Evolutionary conservation across 176 grass and related monocot genomes (phyloP).

Genomic region (Pontederia paniculata): DNA sequence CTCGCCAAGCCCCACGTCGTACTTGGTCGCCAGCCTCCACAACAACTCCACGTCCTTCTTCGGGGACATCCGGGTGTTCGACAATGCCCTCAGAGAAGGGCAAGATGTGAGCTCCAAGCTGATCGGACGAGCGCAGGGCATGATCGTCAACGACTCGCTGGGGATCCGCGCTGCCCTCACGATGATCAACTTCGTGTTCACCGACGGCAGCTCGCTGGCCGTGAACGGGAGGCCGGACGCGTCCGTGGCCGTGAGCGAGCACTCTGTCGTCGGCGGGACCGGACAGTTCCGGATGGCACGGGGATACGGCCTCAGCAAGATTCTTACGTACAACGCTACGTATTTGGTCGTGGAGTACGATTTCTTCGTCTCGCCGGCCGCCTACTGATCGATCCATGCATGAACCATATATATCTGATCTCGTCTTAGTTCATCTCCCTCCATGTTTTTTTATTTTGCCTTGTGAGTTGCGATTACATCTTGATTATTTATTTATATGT

Average conservation of each 20-base stretch:
- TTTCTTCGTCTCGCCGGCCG: constrained; percentile 9
- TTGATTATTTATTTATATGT: no score
- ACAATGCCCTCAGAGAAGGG: no score
- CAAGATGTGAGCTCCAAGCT: no score
- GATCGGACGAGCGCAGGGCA: constrained; percentile 15
- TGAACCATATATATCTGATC: no score
- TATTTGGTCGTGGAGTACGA: constrained; percentile 18
- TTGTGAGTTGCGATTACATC: no score
- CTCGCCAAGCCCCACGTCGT: constrained; percentile 13
- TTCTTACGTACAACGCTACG: not conserved
- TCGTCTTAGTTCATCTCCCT: no score
- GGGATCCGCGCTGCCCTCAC: constrained; percentile 5
- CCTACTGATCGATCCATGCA: no score
- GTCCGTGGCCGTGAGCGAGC: constrained; percentile 15
- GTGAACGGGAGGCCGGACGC: constrained; percentile 8
- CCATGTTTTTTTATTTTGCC: no score
- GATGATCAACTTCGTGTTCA: constrained; percentile 11
- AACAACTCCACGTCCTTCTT: no score
- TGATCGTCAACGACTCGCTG: constrained; percentile 4
- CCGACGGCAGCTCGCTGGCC: constrained; percentile 17
- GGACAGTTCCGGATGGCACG: constrained; percentile 25
- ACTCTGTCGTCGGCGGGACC: constrained; percentile 21
- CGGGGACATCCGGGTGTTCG: not conserved
- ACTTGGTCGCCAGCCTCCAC: no score
- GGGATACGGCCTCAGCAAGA: constrained; percentile 21